These are phyloP conservation scores for Calocybe indica DNA, from an alignment of 768 basidiomycete species.

Conservation along the genomic window DNA sequence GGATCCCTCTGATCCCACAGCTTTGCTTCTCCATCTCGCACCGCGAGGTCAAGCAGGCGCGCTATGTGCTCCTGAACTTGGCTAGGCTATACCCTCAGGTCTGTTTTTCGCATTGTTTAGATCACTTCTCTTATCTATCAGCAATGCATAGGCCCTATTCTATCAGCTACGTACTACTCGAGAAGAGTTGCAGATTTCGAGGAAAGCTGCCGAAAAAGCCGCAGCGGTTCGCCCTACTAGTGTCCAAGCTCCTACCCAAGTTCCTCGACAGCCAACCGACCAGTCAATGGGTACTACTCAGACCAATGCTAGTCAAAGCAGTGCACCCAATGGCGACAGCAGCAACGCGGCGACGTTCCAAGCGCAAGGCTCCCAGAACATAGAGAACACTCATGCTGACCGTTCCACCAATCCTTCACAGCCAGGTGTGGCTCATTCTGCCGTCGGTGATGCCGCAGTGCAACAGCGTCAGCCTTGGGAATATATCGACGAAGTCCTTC, in stretches of 20 bases:
- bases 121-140: constrained; percentile 4
- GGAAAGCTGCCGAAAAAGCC: constrained; percentile 31
- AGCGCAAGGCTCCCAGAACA: constrained; percentile 15
- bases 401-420: constrained; percentile 9
- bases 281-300: constrained; percentile 5
- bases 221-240: too few species aligned
- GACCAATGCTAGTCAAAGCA: too few species aligned
- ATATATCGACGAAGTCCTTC: constrained; percentile 87
- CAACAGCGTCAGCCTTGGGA: constrained; percentile 74
- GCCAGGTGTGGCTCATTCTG: constrained; percentile 3
- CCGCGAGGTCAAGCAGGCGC: constrained; percentile 89
- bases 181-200: constrained; percentile 36
- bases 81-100: constrained; percentile 93
- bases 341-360: not conserved
- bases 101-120: constrained; percentile 15
- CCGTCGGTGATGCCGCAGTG: constrained; percentile 18
- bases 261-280: constrained; percentile 24
- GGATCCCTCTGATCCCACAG: constrained; percentile 97
- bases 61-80: constrained; percentile 82
- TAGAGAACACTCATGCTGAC: constrained; percentile 10
- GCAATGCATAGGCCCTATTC: constrained; percentile 70
- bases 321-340: too few species aligned
- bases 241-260: constrained; percentile 13
- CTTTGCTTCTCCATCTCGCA: constrained; percentile 85
- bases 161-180: constrained; percentile 82